phyloP scores from a whole-genome alignment of 768 basidiomycete genomes.

The Lactarius tabidus region DNA sequence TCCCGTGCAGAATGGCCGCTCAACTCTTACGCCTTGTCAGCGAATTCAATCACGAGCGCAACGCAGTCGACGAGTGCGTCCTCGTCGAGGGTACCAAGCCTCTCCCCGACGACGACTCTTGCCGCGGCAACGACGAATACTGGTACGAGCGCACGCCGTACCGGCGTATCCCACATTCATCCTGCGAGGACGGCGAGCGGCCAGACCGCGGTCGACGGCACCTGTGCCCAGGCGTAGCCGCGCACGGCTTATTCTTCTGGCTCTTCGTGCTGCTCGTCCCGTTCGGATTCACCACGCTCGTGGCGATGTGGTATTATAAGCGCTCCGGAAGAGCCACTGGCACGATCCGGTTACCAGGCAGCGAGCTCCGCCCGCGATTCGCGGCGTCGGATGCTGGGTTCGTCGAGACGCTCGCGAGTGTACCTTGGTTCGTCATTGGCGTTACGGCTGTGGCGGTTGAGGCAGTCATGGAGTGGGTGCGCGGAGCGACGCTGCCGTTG shows the following conservation, averaged over 20 bases:
- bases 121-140: constrained; percentile 57
- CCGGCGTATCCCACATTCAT: constrained; percentile 85
- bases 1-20: not conserved
- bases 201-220: constrained; percentile 73
- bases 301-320: constrained; percentile 79
- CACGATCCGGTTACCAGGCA: constrained; percentile 68
- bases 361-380: constrained; percentile 39
- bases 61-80: constrained; percentile 69
- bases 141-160: constrained; percentile 96
- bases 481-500: constrained; percentile 37
- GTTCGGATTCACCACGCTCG: constrained; percentile 67
- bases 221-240: constrained; percentile 74
- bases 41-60: constrained; percentile 86
- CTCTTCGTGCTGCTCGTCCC: constrained; percentile 69
- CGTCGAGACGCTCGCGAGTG: constrained; percentile 73
- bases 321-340: constrained; percentile 70
- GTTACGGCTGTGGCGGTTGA: constrained; percentile 70
- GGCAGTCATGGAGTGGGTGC: constrained; percentile 50
- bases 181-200: constrained; percentile 76
- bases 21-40: constrained; percentile 38
- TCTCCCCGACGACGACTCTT: constrained; percentile 57
- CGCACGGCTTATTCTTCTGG: constrained; percentile 83
- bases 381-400: constrained; percentile 41
- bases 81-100: constrained; percentile 66
- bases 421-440: constrained; percentile 89